Base-by-base conservation (phyloP, 2,329 filamentous ascomycete genomes). In the Colletotrichum scovillei region DNA sequence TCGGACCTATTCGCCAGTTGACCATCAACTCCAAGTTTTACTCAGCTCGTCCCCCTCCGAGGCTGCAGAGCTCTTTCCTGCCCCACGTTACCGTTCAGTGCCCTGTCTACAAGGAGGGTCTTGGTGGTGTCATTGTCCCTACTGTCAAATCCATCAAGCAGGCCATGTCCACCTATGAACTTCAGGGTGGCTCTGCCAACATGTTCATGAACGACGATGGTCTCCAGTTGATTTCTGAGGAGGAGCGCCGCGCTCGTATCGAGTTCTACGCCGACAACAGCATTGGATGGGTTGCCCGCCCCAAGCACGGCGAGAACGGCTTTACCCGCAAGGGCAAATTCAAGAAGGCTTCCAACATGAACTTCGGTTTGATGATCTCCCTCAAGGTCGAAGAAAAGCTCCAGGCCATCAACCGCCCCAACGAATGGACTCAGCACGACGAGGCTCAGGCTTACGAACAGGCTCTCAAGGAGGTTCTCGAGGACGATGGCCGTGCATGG, bases 91-190 rank as follows among this genome's bases (percentile, higher is more conserved):
- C 94, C 3, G 93, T 97, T 55, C 94, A 97, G 79, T 95, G 94
- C 81, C 94, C 94, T 5, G 93, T 97, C 0, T 97, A 97, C 85
- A 97, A 96, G 81, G 94, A 97, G 81, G 94, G 94, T 76, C 87
- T 97, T 3, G 84, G 85, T 46, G 90, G 87, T 74, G 94, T 97
- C 81, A 95, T 95, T 78, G 89, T 88, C 24, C 94, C 94, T 8
- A 96, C 94, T 0, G 90, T 95, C 78, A 91, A 91, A 78, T 95
- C 93, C 2, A 88, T 95, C 82, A 95, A 95, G 83, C 89, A 92
- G 77, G 92, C 92, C 75, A 94, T 94, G 79, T 92, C 91, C 38
- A 94, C 92, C 0, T 95, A 94, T 78, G 93, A 94, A 79, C 86
- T 94, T 22, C 92, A 94, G 78, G 93, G 93, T 75, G 93, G 93